phyloP scores from a whole-genome alignment of 2,329 filamentous ascomycete species.

The Sclerotinia nivalis region DNA sequence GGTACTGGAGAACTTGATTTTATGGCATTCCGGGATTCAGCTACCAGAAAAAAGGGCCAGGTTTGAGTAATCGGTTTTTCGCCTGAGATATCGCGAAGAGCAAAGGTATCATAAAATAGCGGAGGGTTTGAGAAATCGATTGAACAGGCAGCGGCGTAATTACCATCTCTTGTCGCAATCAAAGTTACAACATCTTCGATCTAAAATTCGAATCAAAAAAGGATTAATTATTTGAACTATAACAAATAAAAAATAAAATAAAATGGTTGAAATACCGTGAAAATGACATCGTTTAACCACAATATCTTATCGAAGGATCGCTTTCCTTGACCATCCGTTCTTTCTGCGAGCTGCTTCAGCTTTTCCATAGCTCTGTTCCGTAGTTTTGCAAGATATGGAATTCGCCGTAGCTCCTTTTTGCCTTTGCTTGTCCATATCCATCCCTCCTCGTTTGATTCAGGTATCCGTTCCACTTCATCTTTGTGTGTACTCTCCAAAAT shows the following conservation, averaged over 20 bases:
- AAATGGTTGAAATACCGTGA: constrained; percentile 47
- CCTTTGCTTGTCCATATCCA: constrained; percentile 62
- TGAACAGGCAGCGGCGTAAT: constrained; percentile 63
- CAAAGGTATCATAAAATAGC: constrained; percentile 59
- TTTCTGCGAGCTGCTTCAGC: constrained; percentile 49
- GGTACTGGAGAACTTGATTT: constrained; percentile 52
- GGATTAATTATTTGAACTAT: background rate
- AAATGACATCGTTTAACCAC: constrained; percentile 65
- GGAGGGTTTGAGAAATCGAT: constrained; percentile 54
- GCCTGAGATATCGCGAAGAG: constrained; percentile 56
- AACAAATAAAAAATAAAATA: background rate
- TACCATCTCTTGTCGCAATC: constrained; percentile 57
- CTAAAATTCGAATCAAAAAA: constrained; percentile 40
- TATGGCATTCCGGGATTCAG: constrained; percentile 54
- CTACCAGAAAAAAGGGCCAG: constrained; percentile 60
- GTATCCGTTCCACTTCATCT: constrained; percentile 52
- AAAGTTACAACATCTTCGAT: constrained; percentile 57
- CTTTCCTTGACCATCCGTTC: constrained; percentile 37
- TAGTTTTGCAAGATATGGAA: constrained; percentile 66
- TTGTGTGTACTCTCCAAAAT: constrained; percentile 54
- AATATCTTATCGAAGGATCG: constrained; percentile 55
- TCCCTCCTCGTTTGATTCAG: background rate
- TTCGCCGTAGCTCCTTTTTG: constrained; percentile 59
- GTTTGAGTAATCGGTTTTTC: constrained; percentile 52
- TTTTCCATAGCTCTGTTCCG: constrained; percentile 65